These are phyloP conservation scores for Metschnikowia similis DNA, from an alignment of 805 yeast species.

Conservation along the genomic window DNA sequence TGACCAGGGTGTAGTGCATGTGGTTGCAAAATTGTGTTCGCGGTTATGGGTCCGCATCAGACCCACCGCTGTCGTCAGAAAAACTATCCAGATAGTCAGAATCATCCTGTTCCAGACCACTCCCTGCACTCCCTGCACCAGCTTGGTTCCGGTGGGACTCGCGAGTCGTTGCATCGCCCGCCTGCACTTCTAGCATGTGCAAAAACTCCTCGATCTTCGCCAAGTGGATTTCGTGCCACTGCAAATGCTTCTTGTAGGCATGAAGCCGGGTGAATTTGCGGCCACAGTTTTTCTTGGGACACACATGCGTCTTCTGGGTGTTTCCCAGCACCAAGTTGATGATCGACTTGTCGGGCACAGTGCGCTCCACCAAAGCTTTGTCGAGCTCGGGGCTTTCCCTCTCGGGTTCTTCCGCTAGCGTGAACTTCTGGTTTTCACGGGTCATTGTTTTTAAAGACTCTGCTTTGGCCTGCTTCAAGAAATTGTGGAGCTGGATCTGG, in stretches of 20 bases:
- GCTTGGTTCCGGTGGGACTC: background rate
- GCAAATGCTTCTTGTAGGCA: constrained; percentile 15
- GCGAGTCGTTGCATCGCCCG: background rate
- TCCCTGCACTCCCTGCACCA: background rate
- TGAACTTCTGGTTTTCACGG: constrained; percentile 1
- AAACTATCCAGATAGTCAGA: constrained; percentile 3
- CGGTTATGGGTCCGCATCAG: background rate
- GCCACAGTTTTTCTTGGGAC: constrained; percentile 12
- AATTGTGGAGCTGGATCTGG: constrained; percentile 18
- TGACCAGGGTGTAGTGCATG: too few species aligned
- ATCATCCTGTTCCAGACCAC: background rate
- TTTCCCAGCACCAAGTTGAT: constrained; percentile 9
- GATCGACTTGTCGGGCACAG: constrained; percentile 4
- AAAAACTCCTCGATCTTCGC: constrained; percentile 23
- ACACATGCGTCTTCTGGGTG: constrained; percentile 5
- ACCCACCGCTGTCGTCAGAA: constrained; percentile 6
- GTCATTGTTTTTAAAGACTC: constrained; percentile 9
- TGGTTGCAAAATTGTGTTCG: background rate
- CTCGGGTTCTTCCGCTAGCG: background rate
- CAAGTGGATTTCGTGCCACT: constrained; percentile 22
- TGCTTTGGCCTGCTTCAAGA: constrained; percentile 16
- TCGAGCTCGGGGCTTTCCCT: background rate
- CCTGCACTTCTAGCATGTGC: constrained; percentile 1
- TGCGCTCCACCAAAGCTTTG: constrained; percentile 6
- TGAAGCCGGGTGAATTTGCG: constrained; percentile 10